A percentile compares a stretch with the other conserved stretches of the same genome.
These are phyloP conservation scores for Schoenoplectus tabernaemontani DNA, from an alignment of 202 grass and related monocot genomes.

Conservation along the genomic window DNA sequence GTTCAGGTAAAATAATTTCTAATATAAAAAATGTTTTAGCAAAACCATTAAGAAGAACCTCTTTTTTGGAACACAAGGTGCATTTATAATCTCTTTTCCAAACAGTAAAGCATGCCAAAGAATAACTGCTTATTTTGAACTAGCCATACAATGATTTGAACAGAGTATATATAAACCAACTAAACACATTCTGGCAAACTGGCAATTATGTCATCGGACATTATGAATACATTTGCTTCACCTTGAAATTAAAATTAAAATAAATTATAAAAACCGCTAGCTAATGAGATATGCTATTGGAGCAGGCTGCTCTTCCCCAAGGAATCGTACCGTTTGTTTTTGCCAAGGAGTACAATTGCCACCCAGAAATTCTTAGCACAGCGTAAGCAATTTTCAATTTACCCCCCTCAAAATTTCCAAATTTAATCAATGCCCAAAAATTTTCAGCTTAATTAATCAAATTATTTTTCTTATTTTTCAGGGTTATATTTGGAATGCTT, in stretches of 20 bases:
- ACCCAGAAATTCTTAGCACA: slow-evolving; percentile 93
- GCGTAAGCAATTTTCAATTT: slow-evolving; percentile 43
- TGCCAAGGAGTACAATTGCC: slow-evolving; percentile 96
- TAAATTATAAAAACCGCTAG: background rate
- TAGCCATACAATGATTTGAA: too few relatives aligned
- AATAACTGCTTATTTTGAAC: too few relatives aligned
- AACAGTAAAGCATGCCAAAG: too few relatives aligned
- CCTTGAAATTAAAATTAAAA: background rate
- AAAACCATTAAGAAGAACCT: too few relatives aligned
- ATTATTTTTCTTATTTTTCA: slow-evolving; percentile 22
- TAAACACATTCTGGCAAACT: too few relatives aligned
- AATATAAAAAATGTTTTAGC: background rate
- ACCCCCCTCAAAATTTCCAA: background rate
- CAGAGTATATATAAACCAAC: too few relatives aligned
- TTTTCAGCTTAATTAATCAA: background rate
- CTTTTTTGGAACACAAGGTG: too few relatives aligned
- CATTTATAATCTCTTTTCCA: too few relatives aligned
- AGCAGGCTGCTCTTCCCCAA: slow-evolving; percentile 95
- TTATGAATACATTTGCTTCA: too few relatives aligned
- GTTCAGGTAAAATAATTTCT: slow-evolving; percentile 80
- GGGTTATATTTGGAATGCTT: slow-evolving; percentile 95
- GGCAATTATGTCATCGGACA: too few relatives aligned
- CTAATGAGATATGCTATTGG: slow-evolving; percentile 21
- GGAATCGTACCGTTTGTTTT: slow-evolving; percentile 97
- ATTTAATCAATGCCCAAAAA: background rate